Evolutionary conservation across 2,329 filamentous ascomycete genomes (phyloP).

Genomic region (Clathrospora elynae): DNA sequence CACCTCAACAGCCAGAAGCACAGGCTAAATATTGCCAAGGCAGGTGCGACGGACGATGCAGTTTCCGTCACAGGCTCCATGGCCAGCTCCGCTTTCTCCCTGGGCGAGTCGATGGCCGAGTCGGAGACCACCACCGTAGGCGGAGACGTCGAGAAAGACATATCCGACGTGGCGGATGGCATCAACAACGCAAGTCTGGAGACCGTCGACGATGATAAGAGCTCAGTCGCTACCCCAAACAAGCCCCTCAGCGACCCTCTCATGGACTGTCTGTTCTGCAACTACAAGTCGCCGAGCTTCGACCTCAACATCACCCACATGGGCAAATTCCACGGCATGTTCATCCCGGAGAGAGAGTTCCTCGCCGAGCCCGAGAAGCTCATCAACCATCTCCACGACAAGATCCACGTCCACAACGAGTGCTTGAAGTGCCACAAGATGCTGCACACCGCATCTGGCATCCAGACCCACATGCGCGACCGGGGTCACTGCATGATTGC

Average conservation of each 20-base stretch:
- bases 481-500: conserved; percentile 97
- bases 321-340: conserved; percentile 92
- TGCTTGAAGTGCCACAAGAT: conserved; percentile 88
- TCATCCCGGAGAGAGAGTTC: conserved; percentile 87
- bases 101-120: conserved; percentile 76
- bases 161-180: conserved; percentile 76
- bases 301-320: conserved; percentile 85
- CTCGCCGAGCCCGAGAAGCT: conserved; percentile 82
- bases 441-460: conserved; percentile 76
- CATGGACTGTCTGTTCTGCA: conserved; percentile 84
- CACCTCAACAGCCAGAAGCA: conserved; percentile 92
- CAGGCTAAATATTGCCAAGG: conserved; percentile 66
- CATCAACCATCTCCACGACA: conserved; percentile 75
- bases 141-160: conserved; percentile 73
- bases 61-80: conserved; percentile 68
- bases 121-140: conserved; percentile 60
- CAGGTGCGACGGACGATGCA: conserved; percentile 63
- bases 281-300: conserved; percentile 76
- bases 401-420: conserved; percentile 78
- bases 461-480: conserved; percentile 97
- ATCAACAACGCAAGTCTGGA: conserved; percentile 68
- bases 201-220: conserved; percentile 51
- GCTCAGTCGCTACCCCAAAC: conserved; percentile 33
- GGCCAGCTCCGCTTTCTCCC: conserved; percentile 87
- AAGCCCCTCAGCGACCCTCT: conserved; percentile 48